Conservation (phyloP, 129 eudicot species). For the Solidago caesia region DNA sequence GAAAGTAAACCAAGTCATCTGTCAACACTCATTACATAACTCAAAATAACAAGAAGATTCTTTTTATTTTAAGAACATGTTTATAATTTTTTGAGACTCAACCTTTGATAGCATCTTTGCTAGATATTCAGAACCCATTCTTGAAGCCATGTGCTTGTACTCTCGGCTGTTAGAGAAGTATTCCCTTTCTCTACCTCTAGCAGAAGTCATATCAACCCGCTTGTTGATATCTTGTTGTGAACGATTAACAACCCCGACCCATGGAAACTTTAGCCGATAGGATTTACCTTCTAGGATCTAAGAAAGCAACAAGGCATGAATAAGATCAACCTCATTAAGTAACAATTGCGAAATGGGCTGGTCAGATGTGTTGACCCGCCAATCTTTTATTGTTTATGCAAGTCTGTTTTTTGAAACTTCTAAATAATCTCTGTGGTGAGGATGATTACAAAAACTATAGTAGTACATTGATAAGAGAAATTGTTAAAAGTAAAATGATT, state of each 20-base stretch:
- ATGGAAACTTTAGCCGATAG: conserved; percentile 43
- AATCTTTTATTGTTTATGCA: neutral
- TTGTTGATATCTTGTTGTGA: conserved; percentile 52
- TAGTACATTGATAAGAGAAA: neutral
- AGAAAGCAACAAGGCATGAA: conserved; percentile 5
- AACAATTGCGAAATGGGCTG: neutral
- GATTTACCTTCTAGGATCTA: conserved; percentile 53
- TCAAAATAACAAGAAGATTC: neutral
- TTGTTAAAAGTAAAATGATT: neutral
- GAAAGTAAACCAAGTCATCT: conserved; percentile 22
- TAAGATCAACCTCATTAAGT: neutral
- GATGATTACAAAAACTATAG: neutral
- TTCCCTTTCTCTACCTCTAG: conserved; percentile 45
- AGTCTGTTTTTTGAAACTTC: neutral
- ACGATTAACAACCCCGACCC: conserved; percentile 58
- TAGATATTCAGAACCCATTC: conserved; percentile 57
- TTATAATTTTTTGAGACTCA: neutral
- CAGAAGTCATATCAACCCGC: conserved; percentile 45
- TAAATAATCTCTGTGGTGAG: neutral
- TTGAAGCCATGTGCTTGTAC: conserved; percentile 45
- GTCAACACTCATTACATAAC: neutral
- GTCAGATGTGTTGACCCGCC: neutral
- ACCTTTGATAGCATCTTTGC: conserved; percentile 57
- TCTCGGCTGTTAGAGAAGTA: conserved; percentile 44
- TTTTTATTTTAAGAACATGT: neutral